Evolutionary conservation across 108 stramenopile genomes (phyloP), one percentile per base, ranked within the genome.

Genomic region (Fistulifera solaris): DNA sequence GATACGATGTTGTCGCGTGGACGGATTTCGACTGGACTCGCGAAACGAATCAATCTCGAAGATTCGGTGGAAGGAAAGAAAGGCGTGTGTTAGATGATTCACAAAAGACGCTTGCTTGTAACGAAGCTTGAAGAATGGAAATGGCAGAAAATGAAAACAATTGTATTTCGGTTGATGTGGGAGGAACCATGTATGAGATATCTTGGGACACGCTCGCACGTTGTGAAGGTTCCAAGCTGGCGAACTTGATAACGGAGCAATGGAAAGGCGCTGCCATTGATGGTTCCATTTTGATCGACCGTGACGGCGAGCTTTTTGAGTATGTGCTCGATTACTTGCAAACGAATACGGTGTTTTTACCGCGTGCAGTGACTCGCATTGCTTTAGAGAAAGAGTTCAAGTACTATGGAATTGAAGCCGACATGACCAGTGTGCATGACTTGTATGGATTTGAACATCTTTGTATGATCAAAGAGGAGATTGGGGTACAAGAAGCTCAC

Each of bases 311-410:
- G 17, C 43, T 38, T 10, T 73, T 73, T 31, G 13, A 27, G 0
- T 63, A 58, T 40, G 58, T 63, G 1, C 28, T 73, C 1, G 56
- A 68, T 51, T 73, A 55, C 47, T 46, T 72, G 48, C 49, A 65
- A 27, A 54, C 62, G 39, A 54, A 54, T 18, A 48, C 10, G 24
- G 63, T 56, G 0, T 38, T 40, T 27, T 15, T 63, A 19, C 54
- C 63, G 0, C 14, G 19, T 13, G 3, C 31, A 8, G 31, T 35
- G 31, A 28, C 54, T 3, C 55, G 38, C 35, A 19, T 17, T 12
- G 28, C 43, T 12, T 18, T 63, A 0, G 17, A 56, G 7, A 26
- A 1, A 27, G 63, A 63, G 14, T 38, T 63, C 15, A 23, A 46
- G 16, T 63, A 56, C 28, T 62, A 25, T 41, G 52, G 61, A 16